These are phyloP conservation scores for Rhizopus sp. DNA, from an alignment of 371 early-diverging fungal genomes.

Conservation along the genomic window DNA sequence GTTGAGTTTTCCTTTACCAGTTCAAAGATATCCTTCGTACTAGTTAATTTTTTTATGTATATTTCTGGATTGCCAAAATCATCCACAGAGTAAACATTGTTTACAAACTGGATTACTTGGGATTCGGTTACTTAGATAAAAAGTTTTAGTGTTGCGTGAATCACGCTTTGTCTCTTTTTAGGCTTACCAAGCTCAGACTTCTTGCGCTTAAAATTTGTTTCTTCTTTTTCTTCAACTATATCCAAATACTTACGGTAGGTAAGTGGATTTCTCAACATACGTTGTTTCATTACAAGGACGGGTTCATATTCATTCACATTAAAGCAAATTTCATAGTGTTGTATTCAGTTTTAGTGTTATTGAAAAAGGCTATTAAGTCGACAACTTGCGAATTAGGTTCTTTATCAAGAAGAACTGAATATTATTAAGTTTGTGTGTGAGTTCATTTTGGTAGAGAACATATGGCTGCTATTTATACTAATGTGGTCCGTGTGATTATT, in stretches of 20 bases:
- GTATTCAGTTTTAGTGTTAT: too few relatives aligned
- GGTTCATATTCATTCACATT: slow-evolving; percentile 11
- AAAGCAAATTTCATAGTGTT: slow-evolving; percentile 15
- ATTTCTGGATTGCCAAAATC: slow-evolving; percentile 14
- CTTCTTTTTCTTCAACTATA: slow-evolving; percentile 6
- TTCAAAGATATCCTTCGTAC: slow-evolving; percentile 15
- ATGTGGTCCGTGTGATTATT: too few relatives aligned
- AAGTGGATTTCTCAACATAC: slow-evolving; percentile 10
- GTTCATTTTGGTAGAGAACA: too few relatives aligned
- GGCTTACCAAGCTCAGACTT: slow-evolving; percentile 16
- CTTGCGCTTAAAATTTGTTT: slow-evolving; percentile 12
- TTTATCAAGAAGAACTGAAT: too few relatives aligned
- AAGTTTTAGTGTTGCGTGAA: slow-evolving; percentile 11
- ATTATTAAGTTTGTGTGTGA: too few relatives aligned
- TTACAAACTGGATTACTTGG: slow-evolving; percentile 12
- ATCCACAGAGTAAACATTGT: slow-evolving; percentile 11
- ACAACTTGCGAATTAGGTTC: too few relatives aligned
- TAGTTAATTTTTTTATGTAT: slow-evolving; percentile 11
- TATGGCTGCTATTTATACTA: too few relatives aligned
- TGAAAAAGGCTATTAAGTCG: too few relatives aligned
- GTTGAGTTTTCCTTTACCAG: slow-evolving; percentile 12
- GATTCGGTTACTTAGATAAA: slow-evolving; percentile 13
- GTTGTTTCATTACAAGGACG: slow-evolving; percentile 11
- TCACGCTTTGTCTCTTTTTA: slow-evolving; percentile 12
- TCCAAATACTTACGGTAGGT: slow-evolving; percentile 16